Base-by-base conservation (phyloP, 495 filamentous ascomycete species). In the Neurospora sp. region DNA sequence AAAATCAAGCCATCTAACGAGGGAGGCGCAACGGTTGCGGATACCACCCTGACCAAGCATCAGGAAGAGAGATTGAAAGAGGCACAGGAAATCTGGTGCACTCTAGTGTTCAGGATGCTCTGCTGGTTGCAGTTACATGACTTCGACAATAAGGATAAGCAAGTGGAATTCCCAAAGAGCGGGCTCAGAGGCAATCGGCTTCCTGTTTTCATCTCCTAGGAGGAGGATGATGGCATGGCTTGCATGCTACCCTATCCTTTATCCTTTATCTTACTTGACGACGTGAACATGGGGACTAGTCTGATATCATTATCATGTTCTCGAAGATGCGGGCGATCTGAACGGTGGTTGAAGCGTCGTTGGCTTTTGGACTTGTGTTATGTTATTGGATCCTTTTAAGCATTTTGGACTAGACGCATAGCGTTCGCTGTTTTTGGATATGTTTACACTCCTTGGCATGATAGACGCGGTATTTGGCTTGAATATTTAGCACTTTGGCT, bases 91-190 rank as follows among this genome's bases (percentile, higher is more conserved):
- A 82, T 85, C 40, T 87, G 85, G 85, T 83, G 83, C 69, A 79
- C 81, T 16, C 76, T 86, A n/a, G 78, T 86, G 1, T 84, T 86
- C 70, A 78, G 85, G 7, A 87, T 87, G 85, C 75, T 87, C 40
- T 86, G 84, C 75, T 87, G 85, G 85, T 74, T 87, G 7, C 74
- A 83, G 71, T 74, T 87, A 74, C 85, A 87, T 71, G 84, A 87
- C 75, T 87, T 87, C 46, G 76, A 87, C 75, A 82, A 81, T 37
- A 77, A 81, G 41, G 85, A 87, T 48, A 78, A 83, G 12, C 83
- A 84, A 83, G 78, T 79, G 16, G 14, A 42, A 16, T 85, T 9
- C 75, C n/a, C 84, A n/a, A 82, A 83, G 73, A 83, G 82, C 72
- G 83, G 83, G 76, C 74, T 85, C 40, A 71, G 82, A 42, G 84